A percentile compares a stretch with the other conserved stretches of the same genome.
Conservation (phyloP, 352 stramenopile species). For the Pythium rhizo-oryzae region DNA sequence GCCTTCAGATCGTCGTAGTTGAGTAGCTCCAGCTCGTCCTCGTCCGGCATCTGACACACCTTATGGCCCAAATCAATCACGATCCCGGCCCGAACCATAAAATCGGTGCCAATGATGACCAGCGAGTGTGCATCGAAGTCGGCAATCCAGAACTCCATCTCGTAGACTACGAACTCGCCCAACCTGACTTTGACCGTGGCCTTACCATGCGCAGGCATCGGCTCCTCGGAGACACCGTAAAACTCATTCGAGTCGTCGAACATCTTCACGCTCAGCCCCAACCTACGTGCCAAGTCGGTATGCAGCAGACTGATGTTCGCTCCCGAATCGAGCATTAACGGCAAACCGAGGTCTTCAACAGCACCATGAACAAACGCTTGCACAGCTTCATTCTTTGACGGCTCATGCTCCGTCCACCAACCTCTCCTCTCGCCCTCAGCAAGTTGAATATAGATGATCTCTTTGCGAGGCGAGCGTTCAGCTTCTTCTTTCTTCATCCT, state of each 20-base stretch:
- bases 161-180: conserved; percentile 8
- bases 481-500: too few relatives aligned
- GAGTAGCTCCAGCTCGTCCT: not conserved
- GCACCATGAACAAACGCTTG: conserved; percentile 24
- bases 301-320: conserved; percentile 24
- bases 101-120: conserved; percentile 21
- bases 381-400: not conserved
- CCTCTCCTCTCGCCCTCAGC: conserved; percentile 6
- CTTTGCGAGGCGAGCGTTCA: not conserved
- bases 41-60: not conserved
- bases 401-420: conserved; percentile 17
- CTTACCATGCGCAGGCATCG: conserved; percentile 10
- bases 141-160: conserved; percentile 25
- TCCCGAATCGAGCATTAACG: conserved; percentile 21
- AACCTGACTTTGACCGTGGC: conserved; percentile 14
- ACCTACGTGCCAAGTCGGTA: conserved; percentile 22
- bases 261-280: conserved; percentile 16
- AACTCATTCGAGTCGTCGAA: conserved; percentile 11
- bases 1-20: not conserved
- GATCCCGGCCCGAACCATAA: conserved; percentile 20
- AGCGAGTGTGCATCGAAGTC: conserved; percentile 25
- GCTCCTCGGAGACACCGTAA: conserved; percentile 16
- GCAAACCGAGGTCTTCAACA: not conserved
- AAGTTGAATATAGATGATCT: conserved; percentile 7
- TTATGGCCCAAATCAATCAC: conserved; percentile 3